These are phyloP conservation scores for Pythium pyrilobum DNA, from an alignment of 352 stramenopile species.

Conservation along the genomic window DNA sequence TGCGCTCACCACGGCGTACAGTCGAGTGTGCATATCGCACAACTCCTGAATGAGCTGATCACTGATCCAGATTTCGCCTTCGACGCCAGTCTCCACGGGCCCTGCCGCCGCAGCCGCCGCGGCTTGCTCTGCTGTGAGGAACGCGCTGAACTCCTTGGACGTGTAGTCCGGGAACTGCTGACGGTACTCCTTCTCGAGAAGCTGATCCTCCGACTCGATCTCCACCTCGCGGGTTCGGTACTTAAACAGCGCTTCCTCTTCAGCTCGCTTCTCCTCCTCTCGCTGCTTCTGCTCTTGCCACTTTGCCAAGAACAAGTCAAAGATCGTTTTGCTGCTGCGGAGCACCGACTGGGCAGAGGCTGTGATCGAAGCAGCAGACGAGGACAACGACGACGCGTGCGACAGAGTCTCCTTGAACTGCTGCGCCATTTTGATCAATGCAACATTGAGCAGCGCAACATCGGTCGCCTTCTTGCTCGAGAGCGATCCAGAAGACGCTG, in stretches of 20 bases:
- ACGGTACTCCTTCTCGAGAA: conserved; percentile 85
- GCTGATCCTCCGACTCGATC: conserved; percentile 75
- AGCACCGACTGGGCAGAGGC: conserved; percentile 19
- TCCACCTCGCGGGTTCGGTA: conserved; percentile 82
- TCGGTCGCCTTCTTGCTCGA: conserved; percentile 47
- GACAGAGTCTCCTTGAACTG: conserved; percentile 42
- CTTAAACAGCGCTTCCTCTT: conserved; percentile 78
- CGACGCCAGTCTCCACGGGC: background rate
- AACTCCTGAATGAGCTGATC: conserved; percentile 70
- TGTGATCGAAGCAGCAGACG: conserved; percentile 7
- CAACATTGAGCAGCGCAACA: conserved; percentile 64
- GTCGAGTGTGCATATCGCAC: conserved; percentile 59
- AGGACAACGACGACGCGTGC: conserved; percentile 16
- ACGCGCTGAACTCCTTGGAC: conserved; percentile 56
- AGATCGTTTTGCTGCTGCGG: conserved; percentile 62
- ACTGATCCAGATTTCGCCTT: conserved; percentile 58
- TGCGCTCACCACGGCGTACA: conserved; percentile 45
- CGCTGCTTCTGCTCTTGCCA: conserved; percentile 81
- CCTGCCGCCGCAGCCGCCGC: background rate
- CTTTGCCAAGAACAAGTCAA: conserved; percentile 79
- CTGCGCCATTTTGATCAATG: conserved; percentile 62
- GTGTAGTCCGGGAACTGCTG: conserved; percentile 94
- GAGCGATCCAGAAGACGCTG: conserved; percentile 13
- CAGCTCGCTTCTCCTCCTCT: conserved; percentile 64
- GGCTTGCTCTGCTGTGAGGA: conserved; percentile 41